phyloP scores from a whole-genome alignment of 495 filamentous ascomycete species.

The Daldinia bambusicola region DNA sequence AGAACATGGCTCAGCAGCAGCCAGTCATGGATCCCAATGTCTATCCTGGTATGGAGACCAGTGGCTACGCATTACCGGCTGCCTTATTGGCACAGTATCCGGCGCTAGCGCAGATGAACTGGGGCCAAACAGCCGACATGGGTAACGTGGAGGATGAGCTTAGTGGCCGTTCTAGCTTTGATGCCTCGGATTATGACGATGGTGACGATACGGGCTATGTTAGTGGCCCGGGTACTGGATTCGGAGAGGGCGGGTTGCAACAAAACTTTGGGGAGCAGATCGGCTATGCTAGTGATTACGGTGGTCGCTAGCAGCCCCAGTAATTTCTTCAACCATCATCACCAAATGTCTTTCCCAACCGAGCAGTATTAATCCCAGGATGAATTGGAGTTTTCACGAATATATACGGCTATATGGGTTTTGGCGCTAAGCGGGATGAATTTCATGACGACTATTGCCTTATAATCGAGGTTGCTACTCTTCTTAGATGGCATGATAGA shows the following conservation, averaged over 20 bases:
- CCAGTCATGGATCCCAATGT: conserved; percentile 60
- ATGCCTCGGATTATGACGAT: conserved; percentile 80
- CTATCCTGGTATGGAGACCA: conserved; percentile 61
- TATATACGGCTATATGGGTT: conserved; percentile 17
- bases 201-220: conserved; percentile 68
- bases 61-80: conserved; percentile 79
- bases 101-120: conserved; percentile 83
- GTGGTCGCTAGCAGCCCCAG: conserved; percentile 48
- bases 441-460: conserved; percentile 33
- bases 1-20: conserved; percentile 61
- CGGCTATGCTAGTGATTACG: conserved; percentile 65
- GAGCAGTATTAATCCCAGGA: conserved; percentile 16
- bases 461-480: conserved; percentile 23
- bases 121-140: conserved; percentile 67
- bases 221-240: conserved; percentile 63
- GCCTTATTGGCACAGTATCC: conserved; percentile 93
- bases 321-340: not conserved
- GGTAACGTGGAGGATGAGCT: conserved; percentile 77
- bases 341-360: conserved; percentile 1
- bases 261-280: conserved; percentile 60
- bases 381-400: conserved; percentile 15
- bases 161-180: conserved; percentile 86
- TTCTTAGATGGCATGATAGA: conserved; percentile 49
- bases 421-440: conserved; percentile 28
- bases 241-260: conserved; percentile 59